Percentiles rank a stretch among this genome's conserved stretches.
Conservation (phyloP, 2,329 filamentous ascomycete species). For the Epichloe amarillans region DNA sequence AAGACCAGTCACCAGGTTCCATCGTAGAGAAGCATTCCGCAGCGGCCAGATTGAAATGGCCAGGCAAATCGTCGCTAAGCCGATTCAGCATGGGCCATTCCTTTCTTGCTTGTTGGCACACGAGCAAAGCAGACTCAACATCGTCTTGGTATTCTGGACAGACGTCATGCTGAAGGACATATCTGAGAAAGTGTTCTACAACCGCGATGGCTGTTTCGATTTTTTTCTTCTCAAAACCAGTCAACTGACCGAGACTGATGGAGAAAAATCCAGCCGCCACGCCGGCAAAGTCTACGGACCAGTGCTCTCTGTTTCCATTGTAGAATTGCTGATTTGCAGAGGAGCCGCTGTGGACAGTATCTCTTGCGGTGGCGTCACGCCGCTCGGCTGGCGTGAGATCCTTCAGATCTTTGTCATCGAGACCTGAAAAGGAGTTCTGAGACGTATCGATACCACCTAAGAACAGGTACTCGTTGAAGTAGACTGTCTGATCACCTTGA, state of each 20-base stretch:
- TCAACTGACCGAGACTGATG: conserved; percentile 38
- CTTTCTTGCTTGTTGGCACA: conserved; percentile 52
- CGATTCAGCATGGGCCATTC: conserved; percentile 51
- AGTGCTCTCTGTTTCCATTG: conserved; percentile 39
- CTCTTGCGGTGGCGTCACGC: conserved; percentile 49
- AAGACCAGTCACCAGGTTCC: conserved; percentile 17
- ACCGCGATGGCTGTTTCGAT: conserved; percentile 50
- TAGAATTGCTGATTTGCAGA: conserved; percentile 33
- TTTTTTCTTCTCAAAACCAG: conserved; percentile 38
- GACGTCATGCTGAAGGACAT: conserved; percentile 71
- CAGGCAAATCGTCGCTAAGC: conserved; percentile 47
- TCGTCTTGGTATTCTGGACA: conserved; percentile 67
- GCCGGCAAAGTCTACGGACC: conserved; percentile 68
- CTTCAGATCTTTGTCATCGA: conserved; percentile 40
- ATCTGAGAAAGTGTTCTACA: conserved; percentile 78
- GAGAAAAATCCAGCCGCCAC: conserved; percentile 71
- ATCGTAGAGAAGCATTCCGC: conserved; percentile 47
- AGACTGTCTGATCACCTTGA: conserved; percentile 41
- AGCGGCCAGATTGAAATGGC: conserved; percentile 67
- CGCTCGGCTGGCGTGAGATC: conserved; percentile 48
- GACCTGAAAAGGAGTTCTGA: conserved; percentile 44
- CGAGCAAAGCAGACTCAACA: conserved; percentile 47
- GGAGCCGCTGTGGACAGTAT: conserved; percentile 37
- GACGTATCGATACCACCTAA: conserved; percentile 65
- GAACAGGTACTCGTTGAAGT: conserved; percentile 70